Evolutionary conservation across 1,139 yeast species (phyloP), one percentile per base, ranked within the genome.

Genomic region (Lodderomyces oxycetoniae): DNA sequence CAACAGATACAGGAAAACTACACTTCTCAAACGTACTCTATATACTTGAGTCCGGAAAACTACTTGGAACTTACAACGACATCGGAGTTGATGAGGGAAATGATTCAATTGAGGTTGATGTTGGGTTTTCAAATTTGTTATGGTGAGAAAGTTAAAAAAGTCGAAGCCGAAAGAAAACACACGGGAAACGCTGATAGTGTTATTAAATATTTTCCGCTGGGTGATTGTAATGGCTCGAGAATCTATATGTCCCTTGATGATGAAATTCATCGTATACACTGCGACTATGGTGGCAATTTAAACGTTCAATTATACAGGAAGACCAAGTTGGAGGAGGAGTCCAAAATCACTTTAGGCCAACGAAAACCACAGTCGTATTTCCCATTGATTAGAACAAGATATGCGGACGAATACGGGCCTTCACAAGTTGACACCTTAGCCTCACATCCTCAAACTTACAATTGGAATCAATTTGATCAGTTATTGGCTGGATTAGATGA

Each of bases 391-490:
- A 74, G 89, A 52, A 86, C 97, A 0, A 65, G 93, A 39, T 86
- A 85, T 52, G 89, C 87, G 22, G 77, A 72, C 30, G 71, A 65
- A 11, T 88, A 81, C 49, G 60, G 74, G n/a, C 67, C 73, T 2
- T 71, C 86, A 1, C 65, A 63, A 38, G 70, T 81, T 6, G 79
- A 78, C 44, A 74, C 79, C 3, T 61, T 75, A 13, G 72, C 73
- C 35, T 67, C 65, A 4, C 64, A 66, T 30, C 71, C 84, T 1
- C 60, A 74, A 28, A 65, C 68, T 12, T 74, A 78, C 42, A 88
- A 89, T 43, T 93, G 98, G 98, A 89, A 89, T 48, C 83, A 81
- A 43, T 69, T 88, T 42, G 99, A 93, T 59, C 96, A 88, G 52
- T 71, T 77, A 17, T 58, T 91, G 16, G 96, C 97, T 1, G 98